These are phyloP conservation scores for Periconia digitata DNA, from an alignment of 2,329 filamentous ascomycete species.

Conservation along the genomic window DNA sequence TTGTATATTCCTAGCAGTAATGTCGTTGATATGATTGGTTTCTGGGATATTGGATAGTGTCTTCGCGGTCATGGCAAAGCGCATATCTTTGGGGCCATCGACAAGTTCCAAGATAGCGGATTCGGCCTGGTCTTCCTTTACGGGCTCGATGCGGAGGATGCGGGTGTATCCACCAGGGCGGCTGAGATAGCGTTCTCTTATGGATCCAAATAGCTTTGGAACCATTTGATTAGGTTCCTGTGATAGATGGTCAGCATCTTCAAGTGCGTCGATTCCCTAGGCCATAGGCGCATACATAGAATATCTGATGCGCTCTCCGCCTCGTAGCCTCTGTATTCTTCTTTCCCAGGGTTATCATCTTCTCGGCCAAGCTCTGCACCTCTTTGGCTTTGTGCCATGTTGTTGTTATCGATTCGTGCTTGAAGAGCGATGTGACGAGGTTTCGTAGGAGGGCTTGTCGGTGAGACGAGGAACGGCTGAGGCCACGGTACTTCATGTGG, in stretches of 20 bases:
- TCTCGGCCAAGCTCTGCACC: slow-evolving; percentile 89
- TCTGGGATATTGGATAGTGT: slow-evolving; percentile 67
- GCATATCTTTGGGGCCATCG: slow-evolving; percentile 90
- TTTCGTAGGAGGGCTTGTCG: slow-evolving; percentile 92
- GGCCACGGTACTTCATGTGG: slow-evolving; percentile 82
- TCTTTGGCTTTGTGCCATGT: slow-evolving; percentile 98
- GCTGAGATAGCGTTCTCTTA: slow-evolving; percentile 74
- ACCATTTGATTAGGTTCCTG: slow-evolving; percentile 70
- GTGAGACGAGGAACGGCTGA: slow-evolving; percentile 83
- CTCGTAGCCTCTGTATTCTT: slow-evolving; percentile 82
- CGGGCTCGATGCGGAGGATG: slow-evolving; percentile 86
- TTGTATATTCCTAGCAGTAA: slow-evolving; percentile 75
- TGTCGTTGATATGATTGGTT: slow-evolving; percentile 62
- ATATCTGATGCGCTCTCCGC: slow-evolving; percentile 73
- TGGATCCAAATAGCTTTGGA: slow-evolving; percentile 83
- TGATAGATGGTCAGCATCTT: slow-evolving; percentile 15
- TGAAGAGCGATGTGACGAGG: slow-evolving; percentile 90
- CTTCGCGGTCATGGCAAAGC: slow-evolving; percentile 90
- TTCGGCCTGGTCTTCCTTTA: slow-evolving; percentile 82
- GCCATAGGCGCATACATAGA: slow-evolving; percentile 71
- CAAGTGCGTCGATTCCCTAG: neutral
- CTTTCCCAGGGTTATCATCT: slow-evolving; percentile 92
- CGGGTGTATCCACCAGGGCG: slow-evolving; percentile 93
- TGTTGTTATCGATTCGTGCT: slow-evolving; percentile 90
- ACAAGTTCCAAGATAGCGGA: slow-evolving; percentile 93